Evolutionary conservation across 2,329 filamentous ascomycete species (phyloP).

Genomic region (Talaromyces pinophilus): DNA sequence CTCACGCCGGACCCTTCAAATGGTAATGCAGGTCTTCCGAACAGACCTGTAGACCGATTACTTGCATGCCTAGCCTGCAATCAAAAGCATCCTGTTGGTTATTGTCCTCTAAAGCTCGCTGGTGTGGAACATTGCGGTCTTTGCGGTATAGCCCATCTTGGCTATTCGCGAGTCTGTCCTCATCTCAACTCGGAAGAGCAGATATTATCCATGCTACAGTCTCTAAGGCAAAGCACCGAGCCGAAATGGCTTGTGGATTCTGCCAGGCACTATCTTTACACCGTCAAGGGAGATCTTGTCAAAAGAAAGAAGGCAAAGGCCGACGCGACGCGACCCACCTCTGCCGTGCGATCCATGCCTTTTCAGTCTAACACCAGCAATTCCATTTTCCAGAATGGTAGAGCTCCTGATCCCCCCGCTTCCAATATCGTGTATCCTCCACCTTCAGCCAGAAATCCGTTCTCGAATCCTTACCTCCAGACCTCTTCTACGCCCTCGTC

Average conservation of each 20-base stretch:
- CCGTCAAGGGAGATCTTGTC: slow-evolving; percentile 58
- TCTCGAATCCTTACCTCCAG: not conserved
- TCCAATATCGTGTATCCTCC: not conserved
- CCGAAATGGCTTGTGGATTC: slow-evolving; percentile 53
- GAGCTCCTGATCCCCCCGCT: not conserved
- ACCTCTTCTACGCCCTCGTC: not conserved
- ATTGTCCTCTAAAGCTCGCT: slow-evolving; percentile 61
- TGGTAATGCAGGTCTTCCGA: not conserved
- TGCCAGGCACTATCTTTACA: slow-evolving; percentile 59
- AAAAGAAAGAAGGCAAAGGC: slow-evolving; percentile 48
- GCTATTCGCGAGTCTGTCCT: slow-evolving; percentile 59
- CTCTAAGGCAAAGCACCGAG: slow-evolving; percentile 61
- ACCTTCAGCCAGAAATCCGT: not conserved
- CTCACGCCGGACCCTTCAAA: not conserved
- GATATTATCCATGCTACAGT: slow-evolving; percentile 64
- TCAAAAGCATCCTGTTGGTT: slow-evolving; percentile 56
- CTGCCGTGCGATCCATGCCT: not conserved
- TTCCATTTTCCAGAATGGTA: not conserved
- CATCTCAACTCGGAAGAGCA: slow-evolving; percentile 64
- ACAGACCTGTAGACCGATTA: not conserved
- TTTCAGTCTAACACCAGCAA: not conserved
- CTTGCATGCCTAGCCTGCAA: slow-evolving; percentile 56
- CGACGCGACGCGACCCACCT: slow-evolving; percentile 10
- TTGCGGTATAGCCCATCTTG: slow-evolving; percentile 65
- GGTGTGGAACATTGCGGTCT: slow-evolving; percentile 64